Base-by-base conservation (phyloP, 257 asterid genomes). In the Buddleja alternifolia region DNA sequence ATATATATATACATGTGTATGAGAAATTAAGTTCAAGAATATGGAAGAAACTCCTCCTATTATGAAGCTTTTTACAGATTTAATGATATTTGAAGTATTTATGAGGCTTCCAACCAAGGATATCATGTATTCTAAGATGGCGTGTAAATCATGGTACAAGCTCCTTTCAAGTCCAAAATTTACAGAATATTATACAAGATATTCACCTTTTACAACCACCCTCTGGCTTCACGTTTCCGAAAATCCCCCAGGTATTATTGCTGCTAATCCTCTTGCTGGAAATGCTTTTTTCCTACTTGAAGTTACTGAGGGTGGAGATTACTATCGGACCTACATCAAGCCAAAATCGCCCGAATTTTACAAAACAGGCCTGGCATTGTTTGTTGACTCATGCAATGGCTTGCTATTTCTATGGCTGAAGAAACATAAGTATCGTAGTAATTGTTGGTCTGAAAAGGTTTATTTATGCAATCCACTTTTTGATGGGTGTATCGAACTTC, bases 331-430 rank as follows among this genome's bases (percentile, higher is more conserved):
- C 6, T 14, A 7, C 3, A 39, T 42, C 52, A 60, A 40, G 10
- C 36, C 37, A 19, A 10, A 20, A 17, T 15, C 21, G 39, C 56
- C 41, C 2, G 54, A n/a, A 10, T 10, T 14, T n/a, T 11, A 1
- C 5, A 1, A 9, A 10, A 1, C 4, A 9, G 10, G 29, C 7
- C 8, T 7, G 4, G 1, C 10, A 1, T 21, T 5, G 2, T 1
- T 41, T 25, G 11, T n/a, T 47, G 37, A 57, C 32, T 45, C 69
- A 4, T 47, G 58, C 56, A 63, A 45, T 16, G 69, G 69, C 19
- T 63, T 44, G 29, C 24, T 63, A 1, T 63, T 46, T 16, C 2
- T 63, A 11, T 4, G 8, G 11, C 4, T 14, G 9, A n/a, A 4
- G 1, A 45, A 5, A 7, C 7, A 7, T 1, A 29, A 29, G 34